A percentile compares a stretch with the other conserved stretches of the same genome.
Conservation (phyloP, 345 rosid species). For the Rhodamnia argentea region DNA sequence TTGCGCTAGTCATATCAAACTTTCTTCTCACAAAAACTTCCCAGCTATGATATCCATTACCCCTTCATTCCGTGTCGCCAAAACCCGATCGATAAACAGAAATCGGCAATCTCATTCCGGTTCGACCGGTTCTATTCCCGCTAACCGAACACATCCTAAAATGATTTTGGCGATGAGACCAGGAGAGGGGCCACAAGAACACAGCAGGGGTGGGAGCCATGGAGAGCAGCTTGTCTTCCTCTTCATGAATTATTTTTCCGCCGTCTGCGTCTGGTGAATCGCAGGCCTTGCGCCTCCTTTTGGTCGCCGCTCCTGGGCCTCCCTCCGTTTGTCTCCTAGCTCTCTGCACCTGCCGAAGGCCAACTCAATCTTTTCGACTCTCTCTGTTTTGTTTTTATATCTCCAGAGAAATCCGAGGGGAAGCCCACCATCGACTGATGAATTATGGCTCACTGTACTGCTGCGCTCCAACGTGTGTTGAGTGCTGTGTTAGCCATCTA, state of each 20-base stretch:
- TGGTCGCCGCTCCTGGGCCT: neutral
- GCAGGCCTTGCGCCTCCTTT: neutral
- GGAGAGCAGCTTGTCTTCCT: neutral
- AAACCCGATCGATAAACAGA: neutral
- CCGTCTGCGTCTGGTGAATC: neutral
- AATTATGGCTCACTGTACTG: neutral
- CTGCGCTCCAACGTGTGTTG: neutral
- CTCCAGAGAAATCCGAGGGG: neutral
- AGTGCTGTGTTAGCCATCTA: neutral
- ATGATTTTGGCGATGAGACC: neutral
- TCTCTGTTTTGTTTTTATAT: too few species aligned
- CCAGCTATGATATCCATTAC: neutral
- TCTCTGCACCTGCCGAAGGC: neutral
- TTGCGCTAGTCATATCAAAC: neutral
- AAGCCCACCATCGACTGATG: neutral
- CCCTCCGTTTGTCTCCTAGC: neutral
- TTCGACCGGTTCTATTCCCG: neutral
- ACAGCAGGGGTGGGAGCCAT: neutral
- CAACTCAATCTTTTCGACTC: neutral
- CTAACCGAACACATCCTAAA: neutral
- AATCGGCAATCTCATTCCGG: neutral
- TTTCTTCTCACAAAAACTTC: neutral
- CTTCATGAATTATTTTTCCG: neutral
- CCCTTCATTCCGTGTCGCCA: neutral
- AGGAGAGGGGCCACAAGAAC: neutral